Evolutionary conservation across 345 rosid genomes (phyloP).

Genomic region (Lepidium aucheri): DNA sequence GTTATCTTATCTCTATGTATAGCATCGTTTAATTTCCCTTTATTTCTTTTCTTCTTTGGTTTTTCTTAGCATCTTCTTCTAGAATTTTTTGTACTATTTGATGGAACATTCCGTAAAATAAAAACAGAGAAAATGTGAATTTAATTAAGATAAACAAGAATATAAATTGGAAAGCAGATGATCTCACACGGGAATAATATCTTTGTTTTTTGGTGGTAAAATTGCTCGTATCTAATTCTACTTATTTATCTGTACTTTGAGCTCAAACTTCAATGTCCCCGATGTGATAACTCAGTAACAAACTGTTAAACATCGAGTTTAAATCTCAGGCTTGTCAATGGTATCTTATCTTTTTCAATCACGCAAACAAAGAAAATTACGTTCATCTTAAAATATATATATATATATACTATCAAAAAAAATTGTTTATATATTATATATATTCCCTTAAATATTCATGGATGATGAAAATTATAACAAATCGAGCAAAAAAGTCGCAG

Average conservation of each 20-base stretch:
- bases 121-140: neutral
- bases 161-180: slow-evolving; percentile 17
- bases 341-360: neutral
- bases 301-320: neutral
- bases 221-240: slow-evolving; percentile 24
- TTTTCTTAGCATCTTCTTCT: slow-evolving; percentile 1
- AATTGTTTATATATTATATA: slow-evolving; percentile 6
- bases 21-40: neutral
- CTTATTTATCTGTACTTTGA: neutral
- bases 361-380: neutral
- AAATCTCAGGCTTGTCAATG: neutral
- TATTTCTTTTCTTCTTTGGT: no score
- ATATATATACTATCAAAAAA: neutral
- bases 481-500: slow-evolving; percentile 9
- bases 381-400: no score
- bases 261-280: neutral
- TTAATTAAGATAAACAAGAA: slow-evolving; percentile 18
- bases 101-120: slow-evolving; percentile 15
- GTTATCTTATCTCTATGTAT: neutral
- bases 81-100: slow-evolving; percentile 2
- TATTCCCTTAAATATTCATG: slow-evolving; percentile 20
- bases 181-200: slow-evolving; percentile 24
- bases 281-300: slow-evolving; percentile 4
- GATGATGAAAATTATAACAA: slow-evolving; percentile 11
- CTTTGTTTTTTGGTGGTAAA: no score